Conservation (phyloP, 768 basidiomycete species). For the Rhizopogon vinicolor region DNA sequence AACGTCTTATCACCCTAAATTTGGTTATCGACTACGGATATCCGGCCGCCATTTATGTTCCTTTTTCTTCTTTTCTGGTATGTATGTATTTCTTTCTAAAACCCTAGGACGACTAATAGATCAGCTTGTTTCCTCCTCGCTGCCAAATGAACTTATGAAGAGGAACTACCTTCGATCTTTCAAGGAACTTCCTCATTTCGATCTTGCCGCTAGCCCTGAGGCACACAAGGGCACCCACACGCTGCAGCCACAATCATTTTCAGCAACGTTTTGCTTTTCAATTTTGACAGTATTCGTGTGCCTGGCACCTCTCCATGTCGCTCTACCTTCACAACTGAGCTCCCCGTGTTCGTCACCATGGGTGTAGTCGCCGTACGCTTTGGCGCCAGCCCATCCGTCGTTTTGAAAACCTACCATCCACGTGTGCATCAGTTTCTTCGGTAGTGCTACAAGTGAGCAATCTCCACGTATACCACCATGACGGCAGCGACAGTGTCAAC, state of each 20-base stretch:
- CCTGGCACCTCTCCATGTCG: background rate
- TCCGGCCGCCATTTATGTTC: slow-evolving; percentile 12
- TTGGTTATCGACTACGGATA: slow-evolving; percentile 4
- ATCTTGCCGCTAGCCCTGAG: slow-evolving; percentile 3
- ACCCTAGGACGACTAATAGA: slow-evolving; percentile 15
- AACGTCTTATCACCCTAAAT: background rate
- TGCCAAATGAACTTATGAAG: background rate
- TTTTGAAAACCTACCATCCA: background rate
- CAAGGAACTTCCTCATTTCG: background rate
- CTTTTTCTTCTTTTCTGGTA: slow-evolving; percentile 21
- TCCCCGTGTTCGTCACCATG: background rate
- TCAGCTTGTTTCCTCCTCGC: slow-evolving; percentile 15
- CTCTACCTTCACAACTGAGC: background rate
- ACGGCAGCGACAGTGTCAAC: too few species aligned
- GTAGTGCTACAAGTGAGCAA: too few species aligned
- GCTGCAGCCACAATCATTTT: slow-evolving; percentile 7
- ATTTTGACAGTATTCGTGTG: slow-evolving; percentile 7
- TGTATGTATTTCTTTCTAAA: slow-evolving; percentile 2
- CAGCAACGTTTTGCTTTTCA: slow-evolving; percentile 4
- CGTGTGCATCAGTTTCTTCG: too few species aligned
- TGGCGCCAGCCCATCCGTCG: background rate
- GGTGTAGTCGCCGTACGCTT: background rate
- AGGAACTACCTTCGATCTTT: background rate
- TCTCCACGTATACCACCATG: too few species aligned
- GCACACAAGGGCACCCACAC: slow-evolving; percentile 8